A percentile compares a stretch with the other conserved stretches of the same genome.
Conservation (phyloP, 2,329 filamentous ascomycete genomes). For the Aspergillus neoniger region DNA sequence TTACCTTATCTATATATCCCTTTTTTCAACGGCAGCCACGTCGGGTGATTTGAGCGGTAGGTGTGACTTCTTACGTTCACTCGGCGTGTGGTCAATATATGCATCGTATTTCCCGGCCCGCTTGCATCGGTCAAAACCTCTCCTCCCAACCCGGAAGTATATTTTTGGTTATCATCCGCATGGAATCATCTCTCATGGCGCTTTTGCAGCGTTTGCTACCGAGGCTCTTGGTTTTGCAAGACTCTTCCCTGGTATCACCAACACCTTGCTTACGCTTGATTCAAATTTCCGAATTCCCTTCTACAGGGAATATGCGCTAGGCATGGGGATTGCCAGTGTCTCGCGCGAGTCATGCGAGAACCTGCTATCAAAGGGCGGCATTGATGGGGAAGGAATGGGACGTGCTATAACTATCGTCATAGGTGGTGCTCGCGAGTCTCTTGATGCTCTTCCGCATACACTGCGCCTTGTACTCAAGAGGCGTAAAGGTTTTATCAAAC, state of each 20-base stretch:
- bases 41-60: slow-evolving; percentile 75
- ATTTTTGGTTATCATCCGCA: slow-evolving; percentile 98
- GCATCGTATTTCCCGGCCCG: slow-evolving; percentile 88
- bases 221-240: slow-evolving; percentile 84
- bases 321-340: slow-evolving; percentile 83
- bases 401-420: slow-evolving; percentile 96
- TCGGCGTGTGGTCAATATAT: slow-evolving; percentile 82
- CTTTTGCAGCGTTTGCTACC: slow-evolving; percentile 86
- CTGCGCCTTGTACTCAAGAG: slow-evolving; percentile 77
- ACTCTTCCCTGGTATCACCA: slow-evolving; percentile 92
- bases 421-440: slow-evolving; percentile 86
- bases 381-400: slow-evolving; percentile 79
- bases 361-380: slow-evolving; percentile 75
- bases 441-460: slow-evolving; percentile 79
- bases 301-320: slow-evolving; percentile 91
- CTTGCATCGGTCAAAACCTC: slow-evolving; percentile 78
- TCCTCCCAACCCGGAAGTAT: slow-evolving; percentile 84
- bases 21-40: slow-evolving; percentile 75
- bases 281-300: slow-evolving; percentile 92
- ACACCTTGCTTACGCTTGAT: slow-evolving; percentile 90
- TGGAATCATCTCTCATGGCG: slow-evolving; percentile 96
- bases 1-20: slow-evolving; percentile 76
- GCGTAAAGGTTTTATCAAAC: slow-evolving; percentile 90
- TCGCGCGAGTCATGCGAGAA: slow-evolving; percentile 92
- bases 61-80: slow-evolving; percentile 70